Evolutionary conservation across 805 yeast genomes (phyloP).

Genomic region (Danielozyma ontarioensis): DNA sequence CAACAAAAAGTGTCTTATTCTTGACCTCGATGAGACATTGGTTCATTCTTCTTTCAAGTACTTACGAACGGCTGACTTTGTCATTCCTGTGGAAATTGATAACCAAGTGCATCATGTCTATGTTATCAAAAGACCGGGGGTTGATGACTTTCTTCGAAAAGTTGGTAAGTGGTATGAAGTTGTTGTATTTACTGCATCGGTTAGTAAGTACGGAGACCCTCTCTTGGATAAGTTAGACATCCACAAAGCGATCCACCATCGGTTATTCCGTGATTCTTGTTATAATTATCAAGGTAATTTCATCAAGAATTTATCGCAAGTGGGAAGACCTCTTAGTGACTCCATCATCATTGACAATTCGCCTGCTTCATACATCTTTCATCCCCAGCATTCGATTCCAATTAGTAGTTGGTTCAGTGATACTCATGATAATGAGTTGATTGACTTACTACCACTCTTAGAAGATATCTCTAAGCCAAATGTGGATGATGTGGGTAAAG

Average conservation of each 20-base stretch:
- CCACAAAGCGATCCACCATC: constrained; percentile 74
- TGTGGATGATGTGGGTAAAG: constrained; percentile 82
- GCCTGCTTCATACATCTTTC: constrained; percentile 96
- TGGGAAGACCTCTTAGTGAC: constrained; percentile 87
- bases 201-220: constrained; percentile 94
- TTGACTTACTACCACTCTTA: constrained; percentile 85
- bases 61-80: constrained; percentile 89
- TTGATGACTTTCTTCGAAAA: constrained; percentile 79
- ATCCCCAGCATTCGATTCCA: constrained; percentile 97
- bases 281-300: constrained; percentile 91
- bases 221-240: constrained; percentile 81
- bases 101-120: constrained; percentile 89
- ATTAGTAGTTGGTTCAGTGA: constrained; percentile 98
- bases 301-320: constrained; percentile 87
- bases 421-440: constrained; percentile 90
- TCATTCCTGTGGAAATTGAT: constrained; percentile 95
- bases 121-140: constrained; percentile 97
- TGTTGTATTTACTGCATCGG: constrained; percentile 96
- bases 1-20: constrained; percentile 76
- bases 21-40: constrained; percentile 93
- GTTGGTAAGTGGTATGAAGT: constrained; percentile 90
- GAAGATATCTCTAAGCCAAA: constrained; percentile 70
- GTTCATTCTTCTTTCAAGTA: constrained; percentile 95
- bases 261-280: constrained; percentile 92
- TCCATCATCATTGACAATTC: constrained; percentile 92